phyloP scores from a whole-genome alignment of 257 asterid genomes.

The Solanum sitiens region DNA sequence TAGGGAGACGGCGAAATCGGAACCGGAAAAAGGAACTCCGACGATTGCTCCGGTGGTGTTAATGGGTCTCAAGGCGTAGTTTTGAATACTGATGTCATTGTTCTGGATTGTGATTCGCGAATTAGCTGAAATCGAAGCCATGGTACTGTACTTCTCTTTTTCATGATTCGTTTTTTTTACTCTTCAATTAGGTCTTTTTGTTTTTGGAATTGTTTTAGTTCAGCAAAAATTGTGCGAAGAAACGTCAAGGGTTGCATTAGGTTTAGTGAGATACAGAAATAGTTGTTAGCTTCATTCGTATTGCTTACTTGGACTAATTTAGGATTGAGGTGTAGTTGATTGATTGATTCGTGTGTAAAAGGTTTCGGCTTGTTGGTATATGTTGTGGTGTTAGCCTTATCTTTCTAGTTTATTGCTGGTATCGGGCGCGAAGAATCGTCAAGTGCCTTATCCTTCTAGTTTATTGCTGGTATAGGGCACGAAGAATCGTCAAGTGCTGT shows the following conservation, averaged over 20 bases:
- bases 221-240: background rate
- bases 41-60: background rate
- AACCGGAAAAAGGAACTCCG: background rate
- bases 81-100: constrained; percentile 13
- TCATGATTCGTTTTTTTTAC: background rate
- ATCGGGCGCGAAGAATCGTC: background rate
- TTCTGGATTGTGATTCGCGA: constrained; percentile 23
- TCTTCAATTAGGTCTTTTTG: background rate
- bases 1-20: background rate
- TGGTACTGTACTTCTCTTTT: constrained; percentile 14
- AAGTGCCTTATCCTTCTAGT: no score
- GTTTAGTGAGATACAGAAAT: background rate
- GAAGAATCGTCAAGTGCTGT: background rate
- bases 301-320: background rate
- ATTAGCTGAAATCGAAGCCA: constrained; percentile 29
- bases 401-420: background rate
- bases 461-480: background rate
- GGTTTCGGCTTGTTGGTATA: background rate
- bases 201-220: background rate
- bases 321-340: background rate
- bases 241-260: background rate
- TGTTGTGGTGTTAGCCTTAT: background rate
- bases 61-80: background rate
- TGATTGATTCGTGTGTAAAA: background rate
- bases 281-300: background rate